Evolutionary conservation across 2,329 filamentous ascomycete species (phyloP).

Genomic region (Corniculantispora saksenae): DNA sequence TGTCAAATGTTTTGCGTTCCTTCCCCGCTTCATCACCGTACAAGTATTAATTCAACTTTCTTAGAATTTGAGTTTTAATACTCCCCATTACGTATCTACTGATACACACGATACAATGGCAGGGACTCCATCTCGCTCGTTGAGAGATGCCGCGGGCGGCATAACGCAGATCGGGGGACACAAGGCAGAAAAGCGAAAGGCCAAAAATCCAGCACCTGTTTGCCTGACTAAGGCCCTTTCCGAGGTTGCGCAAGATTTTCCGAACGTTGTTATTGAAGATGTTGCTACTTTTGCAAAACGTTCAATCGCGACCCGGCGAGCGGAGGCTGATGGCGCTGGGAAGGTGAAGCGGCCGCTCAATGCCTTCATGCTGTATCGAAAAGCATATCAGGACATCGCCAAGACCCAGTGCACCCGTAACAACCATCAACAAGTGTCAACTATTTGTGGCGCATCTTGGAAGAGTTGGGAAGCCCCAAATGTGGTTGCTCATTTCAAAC

Average conservation of each 20-base stretch:
- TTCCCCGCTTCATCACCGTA: background rate
- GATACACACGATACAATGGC: background rate
- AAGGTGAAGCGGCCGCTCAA: constrained; percentile 94
- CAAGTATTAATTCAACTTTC: background rate
- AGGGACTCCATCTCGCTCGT: background rate
- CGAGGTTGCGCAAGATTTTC: constrained; percentile 64
- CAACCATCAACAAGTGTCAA: constrained; percentile 91
- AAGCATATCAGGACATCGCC: constrained; percentile 83
- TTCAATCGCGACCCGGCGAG: constrained; percentile 62
- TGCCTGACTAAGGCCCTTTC: constrained; percentile 61
- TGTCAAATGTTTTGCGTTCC: background rate
- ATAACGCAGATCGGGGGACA: background rate
- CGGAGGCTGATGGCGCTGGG: constrained; percentile 68
- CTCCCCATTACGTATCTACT: background rate
- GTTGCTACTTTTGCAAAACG: constrained; percentile 81
- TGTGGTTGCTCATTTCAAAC: constrained; percentile 73
- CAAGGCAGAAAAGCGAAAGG: constrained; percentile 1
- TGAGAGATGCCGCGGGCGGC: background rate
- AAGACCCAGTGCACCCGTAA: constrained; percentile 81
- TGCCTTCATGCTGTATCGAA: constrained; percentile 96
- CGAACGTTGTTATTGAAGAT: constrained; percentile 66
- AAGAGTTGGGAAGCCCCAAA: constrained; percentile 68
- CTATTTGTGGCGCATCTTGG: constrained; percentile 87
- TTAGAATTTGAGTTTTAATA: background rate
- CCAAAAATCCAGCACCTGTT: background rate